Conservation (phyloP, 805 yeast species). For the Ogataea dorogensis region DNA sequence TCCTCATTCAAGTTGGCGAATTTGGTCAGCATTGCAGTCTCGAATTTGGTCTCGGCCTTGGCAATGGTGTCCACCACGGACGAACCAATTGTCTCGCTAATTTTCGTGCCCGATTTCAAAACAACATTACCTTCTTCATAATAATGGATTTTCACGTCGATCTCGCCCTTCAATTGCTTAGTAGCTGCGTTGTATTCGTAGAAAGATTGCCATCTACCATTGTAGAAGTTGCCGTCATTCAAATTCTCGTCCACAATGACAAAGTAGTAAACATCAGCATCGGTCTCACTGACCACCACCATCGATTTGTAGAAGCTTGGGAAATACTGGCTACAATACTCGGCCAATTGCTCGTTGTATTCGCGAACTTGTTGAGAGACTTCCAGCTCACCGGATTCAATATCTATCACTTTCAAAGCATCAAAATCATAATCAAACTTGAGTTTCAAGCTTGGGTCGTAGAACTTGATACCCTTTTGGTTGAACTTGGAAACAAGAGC, state of each 20-base stretch:
- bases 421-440: constrained; percentile 61
- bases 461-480: constrained; percentile 48
- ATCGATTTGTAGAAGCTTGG: constrained; percentile 53
- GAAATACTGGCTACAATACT: constrained; percentile 64
- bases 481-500: constrained; percentile 50
- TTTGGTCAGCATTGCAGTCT: constrained; percentile 56
- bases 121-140: constrained; percentile 96
- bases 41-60: constrained; percentile 56
- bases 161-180: constrained; percentile 46
- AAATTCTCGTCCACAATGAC: constrained; percentile 69
- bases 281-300: constrained; percentile 39
- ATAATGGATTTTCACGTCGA: constrained; percentile 79
- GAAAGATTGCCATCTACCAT: constrained; percentile 81
- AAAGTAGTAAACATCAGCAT: constrained; percentile 37
- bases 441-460: constrained; percentile 49
- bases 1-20: constrained; percentile 74
- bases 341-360: constrained; percentile 34
- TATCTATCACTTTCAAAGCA: constrained; percentile 46
- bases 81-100: constrained; percentile 29
- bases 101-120: constrained; percentile 47
- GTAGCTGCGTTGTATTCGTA: constrained; percentile 44
- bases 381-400: constrained; percentile 38
- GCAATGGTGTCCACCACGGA: constrained; percentile 47
- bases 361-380: constrained; percentile 16
- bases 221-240: constrained; percentile 78